Percentiles rank a stretch among this genome's conserved stretches.
These are phyloP conservation scores for Lithospermum erythrorhizon DNA, from an alignment of 257 asterid species.

Conservation along the genomic window DNA sequence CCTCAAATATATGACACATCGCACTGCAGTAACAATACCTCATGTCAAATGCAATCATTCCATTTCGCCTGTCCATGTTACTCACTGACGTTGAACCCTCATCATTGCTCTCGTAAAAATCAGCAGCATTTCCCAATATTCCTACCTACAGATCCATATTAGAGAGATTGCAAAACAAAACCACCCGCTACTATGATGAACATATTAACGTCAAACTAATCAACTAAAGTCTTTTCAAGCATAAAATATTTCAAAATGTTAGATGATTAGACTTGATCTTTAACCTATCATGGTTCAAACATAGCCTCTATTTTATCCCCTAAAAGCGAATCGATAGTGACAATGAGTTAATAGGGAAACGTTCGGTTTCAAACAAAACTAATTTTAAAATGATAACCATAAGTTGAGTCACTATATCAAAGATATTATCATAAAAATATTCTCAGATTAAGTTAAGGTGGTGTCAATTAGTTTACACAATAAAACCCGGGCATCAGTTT, in stretches of 20 bases:
- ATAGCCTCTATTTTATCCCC: no score
- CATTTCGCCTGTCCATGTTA: slow-evolving; percentile 48
- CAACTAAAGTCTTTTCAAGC: background rate
- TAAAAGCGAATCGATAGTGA: no score
- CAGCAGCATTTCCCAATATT: slow-evolving; percentile 86
- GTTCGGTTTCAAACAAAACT: no score
- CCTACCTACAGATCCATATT: slow-evolving; percentile 52
- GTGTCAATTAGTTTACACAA: no score
- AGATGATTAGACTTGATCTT: background rate
- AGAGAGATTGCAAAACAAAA: slow-evolving; percentile 10
- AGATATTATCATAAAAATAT: no score
- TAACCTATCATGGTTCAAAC: background rate
- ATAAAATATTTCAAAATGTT: background rate
- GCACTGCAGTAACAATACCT: slow-evolving; percentile 31
- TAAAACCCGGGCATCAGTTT: no score
- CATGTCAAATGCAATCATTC: slow-evolving; percentile 98
- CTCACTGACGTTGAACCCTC: slow-evolving; percentile 36
- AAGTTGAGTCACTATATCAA: no score
- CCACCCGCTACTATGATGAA: background rate
- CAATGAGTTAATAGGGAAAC: no score
- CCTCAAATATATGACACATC: background rate
- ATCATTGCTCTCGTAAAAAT: slow-evolving; percentile 44
- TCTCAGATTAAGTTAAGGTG: no score
- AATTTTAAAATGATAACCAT: no score
- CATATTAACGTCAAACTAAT: background rate